Conservation (phyloP, 2,329 filamentous ascomycete genomes). For the Curvularia eragrostidis region DNA sequence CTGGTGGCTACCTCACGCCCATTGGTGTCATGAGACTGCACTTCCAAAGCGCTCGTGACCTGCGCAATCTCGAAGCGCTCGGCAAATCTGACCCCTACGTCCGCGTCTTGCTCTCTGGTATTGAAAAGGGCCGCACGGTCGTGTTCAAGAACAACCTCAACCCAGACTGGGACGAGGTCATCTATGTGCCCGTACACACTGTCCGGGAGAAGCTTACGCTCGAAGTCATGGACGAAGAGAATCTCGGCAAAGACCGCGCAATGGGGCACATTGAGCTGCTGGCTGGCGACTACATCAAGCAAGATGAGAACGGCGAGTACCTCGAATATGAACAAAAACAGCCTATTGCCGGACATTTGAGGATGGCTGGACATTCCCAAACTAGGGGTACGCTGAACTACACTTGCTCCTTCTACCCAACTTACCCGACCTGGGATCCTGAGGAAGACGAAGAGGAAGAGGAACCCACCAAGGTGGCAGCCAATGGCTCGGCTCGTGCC, state of each 20-base stretch:
- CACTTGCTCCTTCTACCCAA: constrained; percentile 88
- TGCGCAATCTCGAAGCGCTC: constrained; percentile 92
- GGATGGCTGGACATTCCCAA: constrained; percentile 73
- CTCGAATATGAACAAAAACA: constrained; percentile 78
- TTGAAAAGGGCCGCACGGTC: constrained; percentile 90
- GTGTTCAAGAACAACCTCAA: constrained; percentile 96
- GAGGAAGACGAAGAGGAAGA: constrained; percentile 74
- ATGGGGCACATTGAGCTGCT: constrained; percentile 81
- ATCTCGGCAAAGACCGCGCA: constrained; percentile 86
- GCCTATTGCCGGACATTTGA: constrained; percentile 70
- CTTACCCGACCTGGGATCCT: constrained; percentile 84
- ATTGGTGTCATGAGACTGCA: constrained; percentile 96
- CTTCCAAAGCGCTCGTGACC: constrained; percentile 79
- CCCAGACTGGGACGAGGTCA: constrained; percentile 93
- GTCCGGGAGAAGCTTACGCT: constrained; percentile 81
- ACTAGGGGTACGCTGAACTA: constrained; percentile 83
- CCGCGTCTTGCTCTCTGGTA: constrained; percentile 84
- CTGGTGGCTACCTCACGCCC: constrained; percentile 88
- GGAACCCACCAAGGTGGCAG: constrained; percentile 36
- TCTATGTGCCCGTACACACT: constrained; percentile 91
- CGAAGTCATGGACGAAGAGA: constrained; percentile 97
- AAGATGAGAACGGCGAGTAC: constrained; percentile 83
- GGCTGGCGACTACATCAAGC: constrained; percentile 77
- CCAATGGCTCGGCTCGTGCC: constrained; percentile 31
- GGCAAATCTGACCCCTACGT: constrained; percentile 97